A percentile compares a stretch with the other conserved stretches of the same genome.
phyloP scores from a whole-genome alignment of 257 asterid genomes.

The Scutellaria barbata region DNA sequence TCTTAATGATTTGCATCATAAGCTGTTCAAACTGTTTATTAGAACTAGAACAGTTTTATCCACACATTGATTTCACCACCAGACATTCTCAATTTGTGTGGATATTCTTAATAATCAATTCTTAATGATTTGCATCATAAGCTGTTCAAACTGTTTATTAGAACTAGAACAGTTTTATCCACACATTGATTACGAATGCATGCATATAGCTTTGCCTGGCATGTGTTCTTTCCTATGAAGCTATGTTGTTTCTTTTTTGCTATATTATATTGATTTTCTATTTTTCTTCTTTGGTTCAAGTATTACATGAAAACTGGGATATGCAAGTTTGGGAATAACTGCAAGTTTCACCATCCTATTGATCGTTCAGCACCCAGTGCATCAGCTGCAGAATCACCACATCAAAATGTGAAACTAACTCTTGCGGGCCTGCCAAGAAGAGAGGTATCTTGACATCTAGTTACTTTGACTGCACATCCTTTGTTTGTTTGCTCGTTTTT shows the following conservation, averaged over 20 bases:
- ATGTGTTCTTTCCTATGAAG: conserved; percentile 19
- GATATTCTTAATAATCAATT: conserved; percentile 13
- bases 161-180: background rate
- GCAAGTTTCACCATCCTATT: conserved; percentile 91
- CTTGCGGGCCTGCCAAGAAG: conserved; percentile 96
- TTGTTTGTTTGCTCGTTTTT: background rate
- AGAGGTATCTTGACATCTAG: conserved; percentile 64
- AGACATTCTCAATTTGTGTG: conserved; percentile 19
- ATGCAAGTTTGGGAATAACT: conserved; percentile 81
- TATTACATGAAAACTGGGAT: conserved; percentile 93
- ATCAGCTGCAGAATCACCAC: conserved; percentile 48
- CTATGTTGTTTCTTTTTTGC: background rate
- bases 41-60: background rate
- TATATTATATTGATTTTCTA: conserved; percentile 9
- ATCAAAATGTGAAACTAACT: conserved; percentile 70
- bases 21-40: conserved; percentile 25
- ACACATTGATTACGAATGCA: conserved; percentile 11
- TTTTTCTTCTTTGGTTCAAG: conserved; percentile 43
- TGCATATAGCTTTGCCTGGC: conserved; percentile 24
- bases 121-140: conserved; percentile 14
- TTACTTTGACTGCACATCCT: background rate
- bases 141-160: conserved; percentile 25
- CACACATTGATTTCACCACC: too few species aligned
- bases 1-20: conserved; percentile 18
- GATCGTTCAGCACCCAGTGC: conserved; percentile 61